Percentiles rank a stretch among this genome's conserved stretches.
phyloP scores from a whole-genome alignment of 306 rosid species.

The Betula pendula region DNA sequence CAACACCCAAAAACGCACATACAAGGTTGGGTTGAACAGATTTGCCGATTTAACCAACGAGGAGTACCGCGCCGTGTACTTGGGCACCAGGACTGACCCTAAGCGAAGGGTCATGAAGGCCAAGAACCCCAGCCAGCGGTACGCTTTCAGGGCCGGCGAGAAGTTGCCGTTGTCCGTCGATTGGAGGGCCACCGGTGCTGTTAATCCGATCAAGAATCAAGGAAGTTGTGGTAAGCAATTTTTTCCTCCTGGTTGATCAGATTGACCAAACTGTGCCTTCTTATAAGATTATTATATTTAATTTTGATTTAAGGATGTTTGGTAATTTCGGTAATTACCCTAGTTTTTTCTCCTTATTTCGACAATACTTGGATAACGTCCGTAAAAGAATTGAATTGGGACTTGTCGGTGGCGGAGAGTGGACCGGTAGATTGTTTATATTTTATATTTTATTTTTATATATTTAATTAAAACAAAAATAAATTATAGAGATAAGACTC shows the following conservation, averaged over 20 bases:
- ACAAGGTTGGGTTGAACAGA: constrained; percentile 67
- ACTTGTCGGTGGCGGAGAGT: neutral
- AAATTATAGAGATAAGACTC: no score
- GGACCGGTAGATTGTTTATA: neutral
- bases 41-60: constrained; percentile 81
- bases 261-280: neutral
- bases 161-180: constrained; percentile 64
- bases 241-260: neutral
- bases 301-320: neutral
- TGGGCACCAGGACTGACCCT: constrained; percentile 53
- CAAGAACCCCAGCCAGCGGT: constrained; percentile 56
- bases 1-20: constrained; percentile 55
- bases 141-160: constrained; percentile 41
- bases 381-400: neutral
- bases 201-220: constrained; percentile 75
- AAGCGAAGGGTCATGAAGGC: constrained; percentile 57
- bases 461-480: no score
- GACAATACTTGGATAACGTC: neutral
- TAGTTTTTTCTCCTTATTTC: neutral
- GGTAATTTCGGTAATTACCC: neutral
- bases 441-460: no score
- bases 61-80: constrained; percentile 60
- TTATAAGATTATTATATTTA: neutral
- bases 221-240: constrained; percentile 70
- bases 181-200: constrained; percentile 79